Evolutionary conservation across 2,329 filamentous ascomycete species (phyloP).

Genomic region (Dothistroma pini): DNA sequence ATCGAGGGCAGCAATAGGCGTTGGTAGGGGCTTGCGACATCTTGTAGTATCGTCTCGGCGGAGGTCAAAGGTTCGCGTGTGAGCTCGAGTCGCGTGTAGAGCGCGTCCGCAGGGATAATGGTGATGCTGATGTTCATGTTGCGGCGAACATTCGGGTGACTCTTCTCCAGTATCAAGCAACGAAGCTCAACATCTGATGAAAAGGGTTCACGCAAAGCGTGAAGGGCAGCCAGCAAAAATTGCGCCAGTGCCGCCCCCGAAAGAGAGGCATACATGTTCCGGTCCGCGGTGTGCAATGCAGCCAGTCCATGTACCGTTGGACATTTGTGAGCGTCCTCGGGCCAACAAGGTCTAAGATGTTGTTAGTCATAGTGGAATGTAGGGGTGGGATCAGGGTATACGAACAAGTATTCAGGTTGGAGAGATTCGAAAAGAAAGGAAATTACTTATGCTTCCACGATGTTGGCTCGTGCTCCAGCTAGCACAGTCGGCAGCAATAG

Average conservation of each 20-base stretch:
- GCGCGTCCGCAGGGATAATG: not conserved
- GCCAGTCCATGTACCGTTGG: not conserved
- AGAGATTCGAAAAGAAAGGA: not conserved
- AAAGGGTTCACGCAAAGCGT: not conserved
- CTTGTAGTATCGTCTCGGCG: no score
- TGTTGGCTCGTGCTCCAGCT: not conserved
- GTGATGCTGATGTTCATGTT: not conserved
- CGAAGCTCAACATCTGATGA: conserved; percentile 2
- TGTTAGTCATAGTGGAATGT: not conserved
- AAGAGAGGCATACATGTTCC: conserved; percentile 4
- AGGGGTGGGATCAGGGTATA: not conserved
- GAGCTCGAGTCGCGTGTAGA: no score
- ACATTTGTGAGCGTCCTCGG: conserved; percentile 3
- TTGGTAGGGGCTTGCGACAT: no score
- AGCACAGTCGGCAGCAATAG: not conserved
- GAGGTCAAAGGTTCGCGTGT: no score
- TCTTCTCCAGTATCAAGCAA: conserved; percentile 4
- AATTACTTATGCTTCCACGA: not conserved
- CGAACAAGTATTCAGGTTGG: conserved; percentile 1
- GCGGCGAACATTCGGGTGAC: not conserved
- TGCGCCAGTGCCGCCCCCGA: conserved; percentile 10
- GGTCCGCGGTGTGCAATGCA: conserved; percentile 4
- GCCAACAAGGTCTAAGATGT: conserved; percentile 3
- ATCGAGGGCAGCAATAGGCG: no score
- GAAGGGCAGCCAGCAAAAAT: conserved; percentile 7